Evolutionary conservation across 179 eudicot genomes (phyloP), one percentile per base, ranked within the genome.

Genomic region (Dionaea muscipula): DNA sequence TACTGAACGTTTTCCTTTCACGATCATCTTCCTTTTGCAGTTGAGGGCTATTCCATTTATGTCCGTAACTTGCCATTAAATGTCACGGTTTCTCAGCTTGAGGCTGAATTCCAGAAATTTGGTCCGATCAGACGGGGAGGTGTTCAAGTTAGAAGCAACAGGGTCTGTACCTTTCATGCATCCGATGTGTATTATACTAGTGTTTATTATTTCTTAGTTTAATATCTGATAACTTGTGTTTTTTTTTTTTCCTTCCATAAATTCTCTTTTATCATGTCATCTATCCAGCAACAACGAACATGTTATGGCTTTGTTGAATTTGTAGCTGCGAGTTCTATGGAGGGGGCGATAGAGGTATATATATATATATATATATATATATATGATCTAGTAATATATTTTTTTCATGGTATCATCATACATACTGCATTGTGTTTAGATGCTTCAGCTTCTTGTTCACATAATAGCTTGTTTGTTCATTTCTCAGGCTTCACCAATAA

Each of bases 281-380:
- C 41, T 21, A 17, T 55, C 55, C 66, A 71, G 81, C 78, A 74
- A 68, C 87, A 76, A 45, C 85, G 86, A 55, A 83, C 73, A 44
- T 81, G 95, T 74, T 86, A 72, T 62, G 95, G 95, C 28, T 83
- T 86, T 62, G 95, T 86, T 21, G 87, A 86, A 65, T 86, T 78
- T 62, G 79, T 78, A 55, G 66, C 80, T 12, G 7, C 39, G 68
- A 54, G 48, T 48, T 67, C 85, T 51, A 73, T 81, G 91, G 63
- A 63, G 38, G 67, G 63, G 40, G 91, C 95, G 16, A 77, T 83
- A 51, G 67, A 81, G 95, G 91, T 83, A 55, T 40, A 28, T 26
- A 20, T 12, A 10, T 36, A 10, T 49, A n/a, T 24, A 22, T n/a
- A 25, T 13, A 7, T 24, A 2, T 18, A 6, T 22, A n/a, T n/a